phyloP scores from a whole-genome alignment of 2,329 filamentous ascomycete genomes.

The Colletotrichum plurivorum region DNA sequence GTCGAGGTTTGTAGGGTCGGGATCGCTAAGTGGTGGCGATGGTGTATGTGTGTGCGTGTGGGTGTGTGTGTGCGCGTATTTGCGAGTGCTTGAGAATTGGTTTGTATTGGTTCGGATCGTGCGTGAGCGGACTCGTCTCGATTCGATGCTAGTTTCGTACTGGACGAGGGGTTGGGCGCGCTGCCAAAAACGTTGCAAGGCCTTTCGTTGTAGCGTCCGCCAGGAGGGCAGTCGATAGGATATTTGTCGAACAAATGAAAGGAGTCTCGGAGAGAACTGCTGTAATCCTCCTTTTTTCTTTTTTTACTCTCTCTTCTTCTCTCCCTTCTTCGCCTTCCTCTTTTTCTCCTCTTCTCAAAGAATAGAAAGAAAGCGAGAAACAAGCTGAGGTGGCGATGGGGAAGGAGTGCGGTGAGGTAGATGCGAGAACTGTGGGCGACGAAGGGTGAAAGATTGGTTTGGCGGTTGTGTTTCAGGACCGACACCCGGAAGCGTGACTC shows the following conservation, averaged over 20 bases:
- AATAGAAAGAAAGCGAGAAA: neutral
- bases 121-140: constrained; percentile 41
- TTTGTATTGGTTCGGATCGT: constrained; percentile 35
- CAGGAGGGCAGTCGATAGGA: neutral
- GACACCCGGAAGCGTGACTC: constrained; percentile 39
- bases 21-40: constrained; percentile 37
- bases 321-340: too few relatives aligned
- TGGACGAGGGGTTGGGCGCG: constrained; percentile 31
- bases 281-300: constrained; percentile 3
- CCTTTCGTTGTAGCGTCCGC: constrained; percentile 3
- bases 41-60: constrained; percentile 33
- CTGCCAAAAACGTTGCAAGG: constrained; percentile 4
- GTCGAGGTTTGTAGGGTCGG: constrained; percentile 7
- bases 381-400: constrained; percentile 4
- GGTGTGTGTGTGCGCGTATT: constrained; percentile 24
- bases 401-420: too few relatives aligned
- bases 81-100: constrained; percentile 30
- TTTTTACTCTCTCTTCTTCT: neutral
- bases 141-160: constrained; percentile 39
- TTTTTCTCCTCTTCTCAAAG: too few relatives aligned
- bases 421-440: constrained; percentile 22
- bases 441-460: constrained; percentile 33
- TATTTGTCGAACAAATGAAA: neutral
- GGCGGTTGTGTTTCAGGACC: constrained; percentile 40
- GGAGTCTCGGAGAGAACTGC: neutral